Percentiles rank a stretch among this genome's conserved stretches.
Evolutionary conservation across 345 rosid species (phyloP).

Genomic region (Passiflora organensis): DNA sequence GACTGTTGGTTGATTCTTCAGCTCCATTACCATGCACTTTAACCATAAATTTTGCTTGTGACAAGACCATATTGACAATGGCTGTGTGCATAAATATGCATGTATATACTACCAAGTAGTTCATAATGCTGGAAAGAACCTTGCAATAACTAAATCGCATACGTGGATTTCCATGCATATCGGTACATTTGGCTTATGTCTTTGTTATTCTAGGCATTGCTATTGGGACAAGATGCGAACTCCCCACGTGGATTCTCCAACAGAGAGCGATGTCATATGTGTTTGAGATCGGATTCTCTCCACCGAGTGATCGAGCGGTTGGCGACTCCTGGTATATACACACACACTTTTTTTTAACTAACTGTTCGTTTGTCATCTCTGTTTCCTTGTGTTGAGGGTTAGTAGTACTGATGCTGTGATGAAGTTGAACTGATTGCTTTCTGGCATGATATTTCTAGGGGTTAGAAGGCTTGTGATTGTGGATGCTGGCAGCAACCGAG

Average conservation of each 20-base stretch:
- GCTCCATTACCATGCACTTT: constrained; percentile 2
- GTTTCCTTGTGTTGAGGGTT: no score
- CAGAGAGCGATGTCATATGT: constrained; percentile 83
- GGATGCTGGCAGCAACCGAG: constrained; percentile 87
- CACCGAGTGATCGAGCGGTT: constrained; percentile 80
- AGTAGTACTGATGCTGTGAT: not conserved
- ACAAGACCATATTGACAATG: not conserved
- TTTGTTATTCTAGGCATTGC: constrained; percentile 50
- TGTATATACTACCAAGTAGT: not conserved
- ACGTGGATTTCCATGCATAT: not conserved
- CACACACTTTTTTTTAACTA: not conserved
- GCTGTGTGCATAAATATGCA: not conserved
- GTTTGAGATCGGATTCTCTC: constrained; percentile 68
- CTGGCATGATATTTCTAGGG: constrained; percentile 31
- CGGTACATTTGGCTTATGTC: not conserved
- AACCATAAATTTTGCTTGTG: not conserved
- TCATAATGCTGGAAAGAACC: not conserved
- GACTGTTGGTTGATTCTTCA: not conserved
- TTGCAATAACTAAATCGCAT: not conserved
- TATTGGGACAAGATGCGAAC: constrained; percentile 66
- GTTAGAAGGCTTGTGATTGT: constrained; percentile 68
- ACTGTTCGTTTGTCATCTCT: not conserved
- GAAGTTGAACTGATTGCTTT: not conserved
- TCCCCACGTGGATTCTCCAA: constrained; percentile 41
- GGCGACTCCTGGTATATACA: constrained; percentile 62